These are phyloP conservation scores for Fraxinus sp. DNA, from an alignment of 305 asterid genomes.

Conservation along the genomic window DNA sequence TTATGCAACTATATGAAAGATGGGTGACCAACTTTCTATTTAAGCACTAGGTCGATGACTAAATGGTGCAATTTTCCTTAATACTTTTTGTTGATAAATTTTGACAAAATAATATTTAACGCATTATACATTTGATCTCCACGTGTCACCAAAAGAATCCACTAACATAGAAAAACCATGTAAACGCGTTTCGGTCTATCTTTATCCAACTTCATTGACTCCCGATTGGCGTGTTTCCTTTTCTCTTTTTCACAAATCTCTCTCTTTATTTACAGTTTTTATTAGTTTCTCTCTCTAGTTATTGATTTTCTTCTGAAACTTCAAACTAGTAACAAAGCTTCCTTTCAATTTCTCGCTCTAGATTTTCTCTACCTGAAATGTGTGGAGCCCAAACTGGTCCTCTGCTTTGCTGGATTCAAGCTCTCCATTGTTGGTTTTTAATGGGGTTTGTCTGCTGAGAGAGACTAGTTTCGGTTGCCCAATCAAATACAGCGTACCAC, in stretches of 20 bases:
- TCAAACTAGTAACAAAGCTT: neutral
- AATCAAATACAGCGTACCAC: slow-evolving; percentile 34
- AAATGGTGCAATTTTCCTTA: neutral
- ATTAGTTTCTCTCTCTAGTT: neutral
- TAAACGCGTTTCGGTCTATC: slow-evolving; percentile 13
- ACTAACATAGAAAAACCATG: slow-evolving; percentile 24
- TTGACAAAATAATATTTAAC: neutral
- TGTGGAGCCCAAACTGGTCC: slow-evolving; percentile 83
- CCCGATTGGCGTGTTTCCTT: neutral
- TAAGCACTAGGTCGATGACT: neutral
- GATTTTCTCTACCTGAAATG: slow-evolving; percentile 33
- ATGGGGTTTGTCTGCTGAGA: slow-evolving; percentile 65
- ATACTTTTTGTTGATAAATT: neutral
- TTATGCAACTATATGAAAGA: neutral
- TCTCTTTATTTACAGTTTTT: neutral
- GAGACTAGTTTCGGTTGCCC: slow-evolving; percentile 50
- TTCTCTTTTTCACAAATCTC: neutral
- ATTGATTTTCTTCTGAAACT: neutral
- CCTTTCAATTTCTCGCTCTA: slow-evolving; percentile 28
- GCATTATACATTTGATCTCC: neutral
- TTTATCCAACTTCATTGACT: slow-evolving; percentile 26
- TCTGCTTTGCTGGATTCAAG: slow-evolving; percentile 74
- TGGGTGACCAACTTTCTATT: neutral
- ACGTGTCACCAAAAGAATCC: slow-evolving; percentile 19
- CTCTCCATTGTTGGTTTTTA: slow-evolving; percentile 67